Base-by-base conservation (phyloP, 164 flowering plant genomes). In the Euptelea pleiosperma region DNA sequence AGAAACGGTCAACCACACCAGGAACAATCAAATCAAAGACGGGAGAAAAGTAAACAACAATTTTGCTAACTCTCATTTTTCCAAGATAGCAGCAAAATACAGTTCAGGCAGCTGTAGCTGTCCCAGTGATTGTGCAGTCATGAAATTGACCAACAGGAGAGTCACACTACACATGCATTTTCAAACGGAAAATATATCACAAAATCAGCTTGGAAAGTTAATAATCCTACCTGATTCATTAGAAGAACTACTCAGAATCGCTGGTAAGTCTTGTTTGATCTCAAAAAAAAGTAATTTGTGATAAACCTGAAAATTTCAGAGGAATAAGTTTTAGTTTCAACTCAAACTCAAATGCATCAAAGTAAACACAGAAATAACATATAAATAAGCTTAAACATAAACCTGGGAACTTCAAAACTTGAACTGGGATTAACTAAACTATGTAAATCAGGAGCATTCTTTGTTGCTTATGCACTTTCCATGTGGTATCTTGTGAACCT, bases 191-290 rank as follows among this genome's bases (percentile, higher is more conserved):
- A 52, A 75, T 19, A 52, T 65, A 52, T 49, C 81, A 63, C 54
- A 62, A 37, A 52, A 72, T 62, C 75, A 62, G 52, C 68, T 29
- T 11, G 76, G 83, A 48, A 88, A 84, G 73, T 68, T 91, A 37
- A 82, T 94, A 50, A 15, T 73, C 52, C 77, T 89, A 61, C 97
- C 97, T 57, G 89, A 82, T 70, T 78, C 97, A 19, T 26, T 84
- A 44, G 88, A 84, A 64, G 93, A 87, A 67, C 82, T 94, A 56
- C 75, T 83, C 67, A 65, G 30, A 52, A 68, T 85, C 52, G 95
- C 87, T 43, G 87, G 94, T 86, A 79, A 78, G 89, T 68, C 25
- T 63, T 61, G 15, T 65, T 61, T 66, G 43, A 55, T 58, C 53
- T 28, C 28, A 14, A 44, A 22, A 65, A n/a, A 58, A 18, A 54